A percentile compares a stretch with the other conserved stretches of the same genome.
These are phyloP conservation scores for Pseudopithomyces maydicus DNA, from an alignment of 2,329 filamentous ascomycete genomes.

Conservation along the genomic window DNA sequence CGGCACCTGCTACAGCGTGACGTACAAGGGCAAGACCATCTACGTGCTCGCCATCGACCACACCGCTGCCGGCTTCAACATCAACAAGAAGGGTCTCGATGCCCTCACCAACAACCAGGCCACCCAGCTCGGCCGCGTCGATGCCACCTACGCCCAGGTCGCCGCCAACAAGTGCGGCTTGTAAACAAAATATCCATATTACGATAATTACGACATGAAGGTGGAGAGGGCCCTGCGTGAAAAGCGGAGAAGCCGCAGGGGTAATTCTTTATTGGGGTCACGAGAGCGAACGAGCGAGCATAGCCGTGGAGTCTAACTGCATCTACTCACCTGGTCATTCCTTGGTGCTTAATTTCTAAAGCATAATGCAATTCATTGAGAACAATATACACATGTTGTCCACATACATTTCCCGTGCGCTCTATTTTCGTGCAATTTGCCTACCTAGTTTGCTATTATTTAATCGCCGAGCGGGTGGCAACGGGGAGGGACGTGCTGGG, in stretches of 20 bases:
- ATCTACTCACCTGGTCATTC: slow-evolving; percentile 4
- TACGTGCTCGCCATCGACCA: slow-evolving; percentile 57
- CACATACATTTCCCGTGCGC: not conserved
- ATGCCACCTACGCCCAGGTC: slow-evolving; percentile 47
- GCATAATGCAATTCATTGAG: slow-evolving; percentile 9
- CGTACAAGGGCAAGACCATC: slow-evolving; percentile 54
- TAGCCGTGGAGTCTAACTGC: slow-evolving; percentile 1
- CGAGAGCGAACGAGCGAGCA: slow-evolving; percentile 3
- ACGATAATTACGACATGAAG: not conserved
- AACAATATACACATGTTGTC: not conserved
- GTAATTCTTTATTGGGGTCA: not conserved
- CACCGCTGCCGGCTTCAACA: slow-evolving; percentile 54
- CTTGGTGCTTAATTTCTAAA: slow-evolving; percentile 6
- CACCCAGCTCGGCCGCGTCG: slow-evolving; percentile 50
- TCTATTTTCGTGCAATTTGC: too few species aligned
- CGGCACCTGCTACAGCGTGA: slow-evolving; percentile 58
- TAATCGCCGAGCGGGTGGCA: too few species aligned
- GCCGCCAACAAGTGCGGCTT: slow-evolving; percentile 42
- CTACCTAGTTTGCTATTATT: too few species aligned
- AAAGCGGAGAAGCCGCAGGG: slow-evolving; percentile 4
- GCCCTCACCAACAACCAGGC: slow-evolving; percentile 55
- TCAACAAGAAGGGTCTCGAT: slow-evolving; percentile 56
- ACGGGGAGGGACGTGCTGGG: too few species aligned
- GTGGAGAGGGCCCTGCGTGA: not conserved
- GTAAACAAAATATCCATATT: slow-evolving; percentile 19